A percentile compares a stretch with the other conserved stretches of the same genome.
Evolutionary conservation across 2,329 filamentous ascomycete genomes (phyloP).

Genomic region (Paraconiothyrium sp.): DNA sequence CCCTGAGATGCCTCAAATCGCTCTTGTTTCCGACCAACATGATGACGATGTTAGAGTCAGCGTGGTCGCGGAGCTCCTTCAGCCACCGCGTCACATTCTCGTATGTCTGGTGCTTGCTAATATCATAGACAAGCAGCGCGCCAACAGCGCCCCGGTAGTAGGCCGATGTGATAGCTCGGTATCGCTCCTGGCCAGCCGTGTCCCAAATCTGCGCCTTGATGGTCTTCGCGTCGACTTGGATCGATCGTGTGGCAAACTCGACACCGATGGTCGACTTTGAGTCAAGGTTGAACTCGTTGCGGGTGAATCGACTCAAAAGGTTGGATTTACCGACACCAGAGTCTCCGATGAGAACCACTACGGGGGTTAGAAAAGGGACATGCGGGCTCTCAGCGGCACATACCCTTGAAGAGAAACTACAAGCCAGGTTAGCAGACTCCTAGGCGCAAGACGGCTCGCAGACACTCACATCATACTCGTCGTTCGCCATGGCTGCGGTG

Average conservation of each 20-base stretch:
- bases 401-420: constrained; percentile 99
- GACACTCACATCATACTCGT: constrained; percentile 96
- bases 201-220: constrained; percentile 99
- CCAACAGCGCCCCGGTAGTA: constrained; percentile 99
- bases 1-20: constrained; percentile 97
- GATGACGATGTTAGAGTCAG: constrained; percentile 98
- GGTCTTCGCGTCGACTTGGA: constrained; percentile 98
- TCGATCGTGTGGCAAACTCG: constrained; percentile 97
- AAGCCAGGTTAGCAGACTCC: constrained; percentile 31
- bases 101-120: constrained; percentile 99
- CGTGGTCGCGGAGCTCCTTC: constrained; percentile 97
- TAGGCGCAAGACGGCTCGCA: constrained; percentile 24
- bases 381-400: constrained; percentile 24
- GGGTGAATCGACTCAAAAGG: constrained; percentile 98
- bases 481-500: constrained; percentile 84
- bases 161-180: constrained; percentile 97
- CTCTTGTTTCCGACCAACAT: constrained; percentile 99
- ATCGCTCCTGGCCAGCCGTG: constrained; percentile 97
- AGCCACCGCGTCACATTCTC: constrained; percentile 99
- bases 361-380: constrained; percentile 39
- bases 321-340: constrained; percentile 99
- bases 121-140: constrained; percentile 97
- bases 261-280: constrained; percentile 99
- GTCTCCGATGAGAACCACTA: constrained; percentile 98
- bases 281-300: constrained; percentile 99